Percentiles rank a stretch among this genome's conserved stretches.
These are phyloP conservation scores for Pulveroboletus sp. DNA, from an alignment of 768 basidiomycete species.

Conservation along the genomic window DNA sequence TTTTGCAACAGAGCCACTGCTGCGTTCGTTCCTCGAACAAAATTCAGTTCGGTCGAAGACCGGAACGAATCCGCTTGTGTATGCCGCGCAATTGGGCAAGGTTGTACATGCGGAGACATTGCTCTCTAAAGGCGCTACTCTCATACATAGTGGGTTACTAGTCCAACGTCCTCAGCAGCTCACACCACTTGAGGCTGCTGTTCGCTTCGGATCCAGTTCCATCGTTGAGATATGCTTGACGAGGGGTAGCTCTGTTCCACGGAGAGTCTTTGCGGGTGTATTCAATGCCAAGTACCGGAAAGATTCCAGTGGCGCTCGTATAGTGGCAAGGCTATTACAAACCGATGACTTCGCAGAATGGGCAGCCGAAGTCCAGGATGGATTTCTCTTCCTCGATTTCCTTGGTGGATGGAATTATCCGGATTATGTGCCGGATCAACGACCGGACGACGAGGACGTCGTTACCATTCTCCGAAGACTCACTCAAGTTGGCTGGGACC, in stretches of 20 bases:
- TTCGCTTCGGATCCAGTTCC: rapidly evolving
- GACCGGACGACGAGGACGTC: not conserved
- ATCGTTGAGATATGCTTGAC: not conserved
- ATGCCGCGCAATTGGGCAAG: not conserved
- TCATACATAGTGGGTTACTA: not conserved
- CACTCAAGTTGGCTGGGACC: not conserved
- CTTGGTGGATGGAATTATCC: no score
- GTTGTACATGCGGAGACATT: not conserved
- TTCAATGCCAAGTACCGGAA: no score
- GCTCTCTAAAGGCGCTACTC: not conserved
- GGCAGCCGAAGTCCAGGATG: not conserved
- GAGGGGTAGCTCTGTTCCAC: not conserved
- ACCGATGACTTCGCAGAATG: conserved; percentile 17
- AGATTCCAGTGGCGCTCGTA: rapidly evolving
- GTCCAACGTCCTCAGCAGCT: not conserved
- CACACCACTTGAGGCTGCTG: not conserved
- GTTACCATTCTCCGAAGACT: conserved; percentile 3
- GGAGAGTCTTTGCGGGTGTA: not conserved
- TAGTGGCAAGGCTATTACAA: conserved; percentile 3
- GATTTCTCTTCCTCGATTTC: no score
- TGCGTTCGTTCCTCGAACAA: not conserved
- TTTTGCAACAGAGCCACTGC: not conserved
- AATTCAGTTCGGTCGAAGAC: not conserved
- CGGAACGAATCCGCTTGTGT: conserved; percentile 4
- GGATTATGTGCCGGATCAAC: not conserved